Evolutionary conservation across 1,284 basidiomycete genomes (phyloP).

Genomic region (Takashimella koratensis): DNA sequence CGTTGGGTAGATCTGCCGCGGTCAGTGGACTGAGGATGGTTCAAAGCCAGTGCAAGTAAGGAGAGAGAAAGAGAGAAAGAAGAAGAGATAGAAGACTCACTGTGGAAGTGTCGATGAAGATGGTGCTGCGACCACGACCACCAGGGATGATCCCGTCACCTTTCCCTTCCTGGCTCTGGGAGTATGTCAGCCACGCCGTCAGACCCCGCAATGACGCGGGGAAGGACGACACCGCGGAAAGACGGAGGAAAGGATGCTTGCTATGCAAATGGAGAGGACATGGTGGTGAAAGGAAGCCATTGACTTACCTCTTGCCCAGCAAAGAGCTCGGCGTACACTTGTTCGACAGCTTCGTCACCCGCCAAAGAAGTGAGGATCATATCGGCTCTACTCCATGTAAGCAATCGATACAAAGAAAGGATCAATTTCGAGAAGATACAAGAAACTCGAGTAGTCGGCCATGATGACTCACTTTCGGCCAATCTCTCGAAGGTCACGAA

Average conservation of each 20-base stretch:
- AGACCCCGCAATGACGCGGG: background rate
- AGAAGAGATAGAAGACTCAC: conserved; percentile 49
- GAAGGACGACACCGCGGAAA: too few species aligned
- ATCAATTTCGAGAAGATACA: background rate
- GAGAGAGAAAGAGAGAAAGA: background rate
- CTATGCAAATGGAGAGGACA: too few species aligned
- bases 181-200: background rate
- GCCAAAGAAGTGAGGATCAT: conserved; percentile 73
- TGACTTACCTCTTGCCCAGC: conserved; percentile 55
- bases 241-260: too few species aligned
- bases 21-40: too few species aligned
- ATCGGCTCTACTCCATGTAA: conserved; percentile 57
- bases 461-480: conserved; percentile 34
- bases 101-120: conserved; percentile 77
- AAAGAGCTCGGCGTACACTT: conserved; percentile 64
- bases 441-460: background rate
- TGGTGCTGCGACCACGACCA: conserved; percentile 54
- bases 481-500: conserved; percentile 38
- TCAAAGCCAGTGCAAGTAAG: background rate
- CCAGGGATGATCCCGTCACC: conserved; percentile 44
- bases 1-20: conserved; percentile 61
- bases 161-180: conserved; percentile 32
- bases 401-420: conserved; percentile 24
- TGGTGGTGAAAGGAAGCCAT: too few species aligned
- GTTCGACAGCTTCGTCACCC: conserved; percentile 67